Evolutionary conservation across 2,329 filamentous ascomycete species (phyloP).

Genomic region (Cladosporium sp.): DNA sequence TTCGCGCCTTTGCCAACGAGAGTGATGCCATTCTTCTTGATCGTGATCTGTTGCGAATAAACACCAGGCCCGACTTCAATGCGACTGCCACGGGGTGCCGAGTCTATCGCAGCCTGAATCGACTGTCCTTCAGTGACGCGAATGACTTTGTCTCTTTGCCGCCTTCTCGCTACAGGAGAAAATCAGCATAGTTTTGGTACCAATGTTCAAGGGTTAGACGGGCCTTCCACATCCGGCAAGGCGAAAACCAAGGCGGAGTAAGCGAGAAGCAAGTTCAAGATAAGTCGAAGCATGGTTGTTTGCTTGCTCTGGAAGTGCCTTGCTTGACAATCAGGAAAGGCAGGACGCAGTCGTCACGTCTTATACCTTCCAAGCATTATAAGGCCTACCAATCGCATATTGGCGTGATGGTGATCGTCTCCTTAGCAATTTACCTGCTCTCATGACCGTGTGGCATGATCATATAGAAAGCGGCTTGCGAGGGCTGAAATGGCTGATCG

Average conservation of each 20-base stretch:
- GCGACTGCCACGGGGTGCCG: slow-evolving; percentile 24
- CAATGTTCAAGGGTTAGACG: too few species aligned
- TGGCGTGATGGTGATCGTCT: too few species aligned
- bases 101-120: slow-evolving; percentile 30
- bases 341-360: too few species aligned
- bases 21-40: slow-evolving; percentile 31
- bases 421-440: background rate
- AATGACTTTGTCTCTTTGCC: background rate
- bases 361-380: too few species aligned
- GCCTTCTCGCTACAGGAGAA: background rate
- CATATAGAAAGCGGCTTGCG: background rate
- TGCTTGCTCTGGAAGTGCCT: too few species aligned
- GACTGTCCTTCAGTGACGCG: slow-evolving; percentile 7
- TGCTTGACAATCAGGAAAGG: too few species aligned
- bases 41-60: slow-evolving; percentile 33
- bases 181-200: background rate
- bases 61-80: slow-evolving; percentile 31
- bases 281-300: background rate
- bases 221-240: background rate
- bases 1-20: slow-evolving; percentile 27
- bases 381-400: too few species aligned
- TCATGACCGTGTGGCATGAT: slow-evolving; percentile 5
- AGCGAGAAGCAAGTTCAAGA: background rate
- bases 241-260: background rate
- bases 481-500: background rate